Percentiles rank a stretch among this genome's conserved stretches.
Conservation (phyloP, 495 filamentous ascomycete genomes). For the Aeminium ludgeri region DNA sequence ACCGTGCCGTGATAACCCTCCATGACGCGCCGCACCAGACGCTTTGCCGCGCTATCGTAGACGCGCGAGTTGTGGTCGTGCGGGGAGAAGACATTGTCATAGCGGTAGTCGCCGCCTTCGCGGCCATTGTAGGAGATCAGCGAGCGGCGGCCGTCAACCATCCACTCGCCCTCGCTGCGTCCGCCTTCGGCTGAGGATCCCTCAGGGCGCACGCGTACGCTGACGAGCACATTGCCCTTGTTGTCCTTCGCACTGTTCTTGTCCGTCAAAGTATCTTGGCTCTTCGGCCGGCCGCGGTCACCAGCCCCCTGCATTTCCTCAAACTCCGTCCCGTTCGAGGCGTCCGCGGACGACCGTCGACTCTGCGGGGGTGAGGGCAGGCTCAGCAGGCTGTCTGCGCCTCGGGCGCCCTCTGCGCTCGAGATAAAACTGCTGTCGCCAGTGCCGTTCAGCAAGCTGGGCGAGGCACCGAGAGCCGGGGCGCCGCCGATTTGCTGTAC, state of each 20-base stretch:
- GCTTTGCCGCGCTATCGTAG: slow-evolving; percentile 85
- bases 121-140: slow-evolving; percentile 69
- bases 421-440: slow-evolving; percentile 58
- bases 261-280: slow-evolving; percentile 25
- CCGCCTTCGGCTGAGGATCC: slow-evolving; percentile 39
- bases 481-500: slow-evolving; percentile 18
- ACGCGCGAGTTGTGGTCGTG: slow-evolving; percentile 86
- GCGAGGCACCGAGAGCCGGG: slow-evolving; percentile 15
- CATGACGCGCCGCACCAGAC: slow-evolving; percentile 90
- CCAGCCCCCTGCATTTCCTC: slow-evolving; percentile 46
- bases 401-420: slow-evolving; percentile 37
- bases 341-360: slow-evolving; percentile 74
- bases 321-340: slow-evolving; percentile 76
- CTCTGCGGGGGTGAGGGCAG: slow-evolving; percentile 69
- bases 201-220: slow-evolving; percentile 84
- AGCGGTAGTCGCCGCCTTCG: slow-evolving; percentile 84
- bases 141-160: slow-evolving; percentile 70
- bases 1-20: slow-evolving; percentile 98
- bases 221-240: slow-evolving; percentile 93
- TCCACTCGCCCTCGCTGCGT: slow-evolving; percentile 68
- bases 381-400: slow-evolving; percentile 54
- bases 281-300: slow-evolving; percentile 27
- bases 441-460: slow-evolving; percentile 62
- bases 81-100: slow-evolving; percentile 91
- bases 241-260: slow-evolving; percentile 30